Evolutionary conservation across 164 flowering plant species (phyloP).

Genomic region (Chimonanthus praecox): DNA sequence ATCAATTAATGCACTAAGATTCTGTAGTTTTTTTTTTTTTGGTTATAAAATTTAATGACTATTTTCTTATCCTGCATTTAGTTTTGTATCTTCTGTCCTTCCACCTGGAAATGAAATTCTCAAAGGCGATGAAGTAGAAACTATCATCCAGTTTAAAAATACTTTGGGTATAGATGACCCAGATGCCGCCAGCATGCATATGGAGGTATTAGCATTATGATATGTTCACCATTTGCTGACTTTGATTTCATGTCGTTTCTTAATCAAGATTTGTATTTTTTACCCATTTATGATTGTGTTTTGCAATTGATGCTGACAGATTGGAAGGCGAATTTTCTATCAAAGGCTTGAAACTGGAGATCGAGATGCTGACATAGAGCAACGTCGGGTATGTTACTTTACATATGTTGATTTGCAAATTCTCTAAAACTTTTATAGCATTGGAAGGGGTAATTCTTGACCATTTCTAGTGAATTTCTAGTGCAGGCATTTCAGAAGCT

Average conservation of each 20-base stretch:
- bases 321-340: constrained; percentile 84
- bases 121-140: constrained; percentile 83
- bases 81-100: constrained; percentile 82
- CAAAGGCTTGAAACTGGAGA: constrained; percentile 96
- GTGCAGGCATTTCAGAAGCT: constrained; percentile 99
- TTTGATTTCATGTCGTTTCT: not conserved
- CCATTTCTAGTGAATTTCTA: constrained; percentile 42
- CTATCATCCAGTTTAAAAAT: constrained; percentile 63
- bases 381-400: constrained; percentile 69
- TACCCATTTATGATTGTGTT: not conserved
- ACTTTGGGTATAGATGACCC: constrained; percentile 97
- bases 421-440: not conserved
- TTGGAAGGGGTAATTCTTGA: constrained; percentile 31
- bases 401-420: constrained; percentile 11
- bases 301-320: constrained; percentile 26
- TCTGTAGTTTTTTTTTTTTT: too few relatives aligned
- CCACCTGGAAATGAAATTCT: constrained; percentile 77
- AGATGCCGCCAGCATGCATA: constrained; percentile 93
- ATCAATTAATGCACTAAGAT: too few relatives aligned
- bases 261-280: not conserved
- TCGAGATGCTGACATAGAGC: constrained; percentile 72
- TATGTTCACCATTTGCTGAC: not conserved
- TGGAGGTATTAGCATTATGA: constrained; percentile 57
- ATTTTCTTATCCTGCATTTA: constrained; percentile 9
- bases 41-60: too few relatives aligned